Percentiles rank a stretch among this genome's conserved stretches.
Conservation (phyloP, 2,329 filamentous ascomycete species). For the Microdochium bolleyi region DNA sequence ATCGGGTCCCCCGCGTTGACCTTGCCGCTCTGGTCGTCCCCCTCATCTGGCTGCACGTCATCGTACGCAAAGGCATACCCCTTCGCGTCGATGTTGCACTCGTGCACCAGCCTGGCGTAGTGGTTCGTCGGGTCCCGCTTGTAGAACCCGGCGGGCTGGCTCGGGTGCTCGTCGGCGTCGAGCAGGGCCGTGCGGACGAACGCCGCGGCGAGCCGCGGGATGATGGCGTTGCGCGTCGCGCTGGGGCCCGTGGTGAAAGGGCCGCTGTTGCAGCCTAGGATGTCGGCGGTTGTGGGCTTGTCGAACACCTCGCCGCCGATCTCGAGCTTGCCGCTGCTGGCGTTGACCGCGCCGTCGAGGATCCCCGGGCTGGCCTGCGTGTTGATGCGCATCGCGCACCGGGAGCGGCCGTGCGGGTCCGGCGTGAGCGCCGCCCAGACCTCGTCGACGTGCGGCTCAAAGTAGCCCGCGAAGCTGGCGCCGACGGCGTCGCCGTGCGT, state of each 20-base stretch:
- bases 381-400: constrained; percentile 48
- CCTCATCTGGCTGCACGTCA: constrained; percentile 44
- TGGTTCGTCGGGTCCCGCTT: constrained; percentile 42
- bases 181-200: constrained; percentile 4
- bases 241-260: constrained; percentile 43
- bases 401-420: constrained; percentile 9
- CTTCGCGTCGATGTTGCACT: constrained; percentile 40
- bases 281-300: constrained; percentile 51
- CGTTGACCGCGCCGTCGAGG: constrained; percentile 38
- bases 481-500: constrained; percentile 33
- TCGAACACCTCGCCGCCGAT: constrained; percentile 35
- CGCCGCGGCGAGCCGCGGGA: constrained; percentile 32
- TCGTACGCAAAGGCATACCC: constrained; percentile 57
- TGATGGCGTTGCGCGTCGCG: constrained; percentile 29
- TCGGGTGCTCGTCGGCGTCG: constrained; percentile 18
- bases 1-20: constrained; percentile 42
- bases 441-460: constrained; percentile 30
- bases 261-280: constrained; percentile 58
- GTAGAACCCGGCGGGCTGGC: constrained; percentile 26
- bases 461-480: constrained; percentile 35
- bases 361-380: constrained; percentile 54
- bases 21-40: constrained; percentile 46
- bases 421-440: constrained; percentile 23
- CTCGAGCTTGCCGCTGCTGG: constrained; percentile 26
- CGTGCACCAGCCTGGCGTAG: constrained; percentile 49